Evolutionary conservation across 768 basidiomycete species (phyloP).

Genomic region (Pleurotus salmoneostramineus): DNA sequence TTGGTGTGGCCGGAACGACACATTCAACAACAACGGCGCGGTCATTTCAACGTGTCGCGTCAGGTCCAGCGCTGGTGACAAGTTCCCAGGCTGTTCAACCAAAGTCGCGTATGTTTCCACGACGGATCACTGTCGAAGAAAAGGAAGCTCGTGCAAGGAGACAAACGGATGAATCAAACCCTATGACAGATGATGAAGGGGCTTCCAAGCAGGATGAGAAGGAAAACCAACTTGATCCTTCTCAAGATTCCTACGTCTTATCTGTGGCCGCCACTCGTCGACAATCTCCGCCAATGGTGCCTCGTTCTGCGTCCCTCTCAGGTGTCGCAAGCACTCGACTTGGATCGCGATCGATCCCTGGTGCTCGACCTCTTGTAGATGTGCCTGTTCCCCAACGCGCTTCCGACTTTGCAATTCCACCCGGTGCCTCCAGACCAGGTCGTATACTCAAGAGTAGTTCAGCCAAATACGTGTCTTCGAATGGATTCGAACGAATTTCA

Average conservation of each 20-base stretch:
- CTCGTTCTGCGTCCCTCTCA: slow-evolving; percentile 26
- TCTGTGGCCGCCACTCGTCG: slow-evolving; percentile 21
- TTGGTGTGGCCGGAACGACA: slow-evolving; percentile 14
- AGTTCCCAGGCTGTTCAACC: background rate
- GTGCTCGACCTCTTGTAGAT: slow-evolving; percentile 25
- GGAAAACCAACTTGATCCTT: slow-evolving; percentile 38
- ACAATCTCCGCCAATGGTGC: slow-evolving; percentile 28
- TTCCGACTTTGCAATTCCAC: slow-evolving; percentile 35
- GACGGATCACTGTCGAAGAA: slow-evolving; percentile 42
- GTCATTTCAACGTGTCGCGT: slow-evolving; percentile 64
- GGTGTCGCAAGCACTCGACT: slow-evolving; percentile 13
- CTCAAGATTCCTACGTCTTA: slow-evolving; percentile 26
- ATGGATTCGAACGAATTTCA: slow-evolving; percentile 45
- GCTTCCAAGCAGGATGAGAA: slow-evolving; percentile 37
- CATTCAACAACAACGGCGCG: slow-evolving; percentile 19
- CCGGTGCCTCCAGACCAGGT: slow-evolving; percentile 42
- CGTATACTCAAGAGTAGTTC: slow-evolving; percentile 41
- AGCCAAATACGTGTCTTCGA: slow-evolving; percentile 20
- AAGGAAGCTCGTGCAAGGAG: slow-evolving; percentile 9
- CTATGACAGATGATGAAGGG: slow-evolving; percentile 6
- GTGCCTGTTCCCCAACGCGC: slow-evolving; percentile 28
- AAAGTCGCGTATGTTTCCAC: slow-evolving; percentile 19
- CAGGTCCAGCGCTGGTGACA: slow-evolving; percentile 46
- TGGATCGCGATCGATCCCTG: slow-evolving; percentile 9
- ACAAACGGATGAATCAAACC: slow-evolving; percentile 8